Percentiles rank a stretch among this genome's conserved stretches.
Conservation (phyloP, 2,329 filamentous ascomycete genomes). For the Trichoderma lentiforme region DNA sequence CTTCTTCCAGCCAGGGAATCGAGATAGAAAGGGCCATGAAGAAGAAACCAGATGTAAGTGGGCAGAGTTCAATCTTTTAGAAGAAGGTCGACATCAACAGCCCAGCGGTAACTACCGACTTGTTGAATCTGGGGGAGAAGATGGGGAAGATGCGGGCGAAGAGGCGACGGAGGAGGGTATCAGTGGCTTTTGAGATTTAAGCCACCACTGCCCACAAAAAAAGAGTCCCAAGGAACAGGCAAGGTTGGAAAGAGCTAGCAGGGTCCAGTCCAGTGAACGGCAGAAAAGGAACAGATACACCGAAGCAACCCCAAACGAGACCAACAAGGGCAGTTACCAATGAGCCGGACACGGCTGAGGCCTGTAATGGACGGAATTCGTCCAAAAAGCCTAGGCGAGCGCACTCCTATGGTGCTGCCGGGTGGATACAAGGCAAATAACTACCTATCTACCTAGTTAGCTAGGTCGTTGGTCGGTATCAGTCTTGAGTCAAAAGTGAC, state of each 20-base stretch:
- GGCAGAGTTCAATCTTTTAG: neutral
- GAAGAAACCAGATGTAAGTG: neutral
- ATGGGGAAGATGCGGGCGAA: slow-evolving; percentile 17
- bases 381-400: slow-evolving; percentile 5
- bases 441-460: neutral
- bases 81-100: neutral
- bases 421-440: slow-evolving; percentile 17
- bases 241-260: slow-evolving; percentile 17
- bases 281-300: slow-evolving; percentile 18
- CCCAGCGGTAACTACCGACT: neutral
- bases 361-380: slow-evolving; percentile 11
- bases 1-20: neutral
- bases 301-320: slow-evolving; percentile 23
- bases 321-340: slow-evolving; percentile 22
- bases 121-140: slow-evolving; percentile 17
- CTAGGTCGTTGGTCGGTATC: slow-evolving; percentile 17
- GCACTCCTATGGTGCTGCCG: neutral
- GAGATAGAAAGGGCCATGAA: neutral
- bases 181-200: slow-evolving; percentile 26
- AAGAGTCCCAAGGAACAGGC: neutral
- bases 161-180: slow-evolving; percentile 17
- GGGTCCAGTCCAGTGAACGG: slow-evolving; percentile 10
- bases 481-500: slow-evolving; percentile 15
- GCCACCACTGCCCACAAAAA: slow-evolving; percentile 11
- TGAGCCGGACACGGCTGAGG: slow-evolving; percentile 22